These are phyloP conservation scores for Microsporum ferrugineum DNA, from an alignment of 2,329 filamentous ascomycete genomes.

Conservation along the genomic window DNA sequence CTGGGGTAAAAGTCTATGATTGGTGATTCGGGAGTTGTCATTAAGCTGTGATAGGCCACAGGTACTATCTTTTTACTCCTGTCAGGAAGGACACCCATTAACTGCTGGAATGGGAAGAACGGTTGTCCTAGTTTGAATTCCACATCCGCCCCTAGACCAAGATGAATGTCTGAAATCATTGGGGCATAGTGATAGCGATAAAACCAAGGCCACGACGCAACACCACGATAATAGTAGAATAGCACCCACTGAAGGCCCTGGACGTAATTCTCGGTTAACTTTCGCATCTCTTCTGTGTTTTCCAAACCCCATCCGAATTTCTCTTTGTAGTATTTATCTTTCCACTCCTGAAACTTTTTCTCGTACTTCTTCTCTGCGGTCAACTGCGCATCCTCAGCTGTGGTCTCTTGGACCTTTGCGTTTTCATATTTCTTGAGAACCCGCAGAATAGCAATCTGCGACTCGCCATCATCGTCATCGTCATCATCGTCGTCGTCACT, in stretches of 20 bases:
- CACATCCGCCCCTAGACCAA: conserved; percentile 73
- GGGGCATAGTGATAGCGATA: conserved; percentile 95
- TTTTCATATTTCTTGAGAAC: conserved; percentile 87
- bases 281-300: conserved; percentile 66
- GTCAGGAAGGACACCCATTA: conserved; percentile 96
- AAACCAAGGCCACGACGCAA: conserved; percentile 98
- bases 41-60: conserved; percentile 71
- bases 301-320: conserved; percentile 86
- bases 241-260: conserved; percentile 96
- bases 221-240: conserved; percentile 94
- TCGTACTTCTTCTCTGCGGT: conserved; percentile 78
- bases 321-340: conserved; percentile 78
- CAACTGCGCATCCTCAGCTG: conserved; percentile 64
- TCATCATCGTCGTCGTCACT: conserved; percentile 51
- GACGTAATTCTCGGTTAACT: conserved; percentile 89
- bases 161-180: conserved; percentile 90
- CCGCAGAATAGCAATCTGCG: conserved; percentile 67
- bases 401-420: conserved; percentile 70
- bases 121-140: conserved; percentile 91
- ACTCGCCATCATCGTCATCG: conserved; percentile 71
- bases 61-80: conserved; percentile 96
- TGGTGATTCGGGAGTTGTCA: conserved; percentile 80
- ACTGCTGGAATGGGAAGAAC: conserved; percentile 86
- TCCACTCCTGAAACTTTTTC: conserved; percentile 83
- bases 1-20: conserved; percentile 97